Evolutionary conservation across 2,329 filamentous ascomycete genomes (phyloP), one percentile per base, ranked within the genome.

Genomic region (Dryadomyces quercus-mongolicae): DNA sequence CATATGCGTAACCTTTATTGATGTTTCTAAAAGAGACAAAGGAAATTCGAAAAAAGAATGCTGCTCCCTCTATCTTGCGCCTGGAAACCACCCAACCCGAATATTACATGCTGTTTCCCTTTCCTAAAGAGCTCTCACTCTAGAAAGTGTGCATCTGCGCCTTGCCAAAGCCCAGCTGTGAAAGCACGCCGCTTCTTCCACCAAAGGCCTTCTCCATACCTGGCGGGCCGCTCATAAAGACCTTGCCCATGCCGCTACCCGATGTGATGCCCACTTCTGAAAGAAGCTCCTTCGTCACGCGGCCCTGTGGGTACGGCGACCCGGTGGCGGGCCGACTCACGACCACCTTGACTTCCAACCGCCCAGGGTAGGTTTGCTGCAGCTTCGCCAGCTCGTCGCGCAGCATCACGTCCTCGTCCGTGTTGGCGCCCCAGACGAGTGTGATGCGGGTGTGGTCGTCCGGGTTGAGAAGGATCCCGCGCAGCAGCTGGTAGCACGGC

Each of bases 201-300:
- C 77, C 69, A 42, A 85, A 63, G 12, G 75, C 72, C 55, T 70
- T 70, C 64, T 86, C 80, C 82, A 88, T 86, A 0, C 73, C 72
- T 1, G 83, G 82, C 18, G 85, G 85, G 0, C 85, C 84, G 63
- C 83, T 86, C 1, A 88, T 71, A 61, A 86, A 83, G 0, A 88
- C 79, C 66, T 84, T 84, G 2, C 53, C 54, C n/a, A 55, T 56
- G 36, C 60, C 61, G 57, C 56, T 55, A 4, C 52, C 54, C n/a
- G n/a, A n/a, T n/a, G 60, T 62, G 7, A 71, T 64, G 6, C 68
- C 66, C 13, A 78, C 71, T 58, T 78, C 71, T 57, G 72, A 65
- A 55, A 88, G 61, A 38, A 86, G 60, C 55, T 75, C 71, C 62
- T 72, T 74, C 2, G 76, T 78, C 9, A 88, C 72, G 55, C 77